Evolutionary conservation across 2,329 filamentous ascomycete genomes (phyloP).

Genomic region (Sporothrix humicola): DNA sequence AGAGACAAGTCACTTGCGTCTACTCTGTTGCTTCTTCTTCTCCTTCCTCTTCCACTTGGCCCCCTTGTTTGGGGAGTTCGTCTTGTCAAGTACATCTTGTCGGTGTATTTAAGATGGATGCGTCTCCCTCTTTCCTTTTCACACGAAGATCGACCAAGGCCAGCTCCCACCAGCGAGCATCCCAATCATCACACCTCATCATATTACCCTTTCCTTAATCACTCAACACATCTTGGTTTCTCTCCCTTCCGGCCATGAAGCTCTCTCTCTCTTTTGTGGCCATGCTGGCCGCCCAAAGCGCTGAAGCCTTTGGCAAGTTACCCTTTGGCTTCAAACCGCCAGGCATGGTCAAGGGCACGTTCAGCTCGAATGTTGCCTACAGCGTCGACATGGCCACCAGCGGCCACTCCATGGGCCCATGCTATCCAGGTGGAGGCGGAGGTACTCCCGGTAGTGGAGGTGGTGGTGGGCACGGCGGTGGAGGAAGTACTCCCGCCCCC

Average conservation of each 20-base stretch:
- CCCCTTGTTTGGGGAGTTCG: background rate
- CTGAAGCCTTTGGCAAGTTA: background rate
- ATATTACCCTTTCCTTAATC: background rate
- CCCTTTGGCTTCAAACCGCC: background rate
- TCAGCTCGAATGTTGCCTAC: slow-evolving; percentile 16
- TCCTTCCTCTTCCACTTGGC: background rate
- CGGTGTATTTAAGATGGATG: slow-evolving; percentile 13
- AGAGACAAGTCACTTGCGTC: background rate
- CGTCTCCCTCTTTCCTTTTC: background rate
- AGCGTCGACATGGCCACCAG: slow-evolving; percentile 24
- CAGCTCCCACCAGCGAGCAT: background rate
- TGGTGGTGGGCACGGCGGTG: background rate
- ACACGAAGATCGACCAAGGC: background rate
- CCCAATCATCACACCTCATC: background rate
- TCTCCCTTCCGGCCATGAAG: background rate
- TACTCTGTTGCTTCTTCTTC: background rate
- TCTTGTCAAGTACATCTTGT: background rate
- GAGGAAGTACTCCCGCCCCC: background rate
- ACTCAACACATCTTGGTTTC: too few species aligned
- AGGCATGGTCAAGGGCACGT: slow-evolving; percentile 29
- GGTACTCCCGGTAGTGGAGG: background rate
- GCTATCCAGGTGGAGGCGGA: background rate
- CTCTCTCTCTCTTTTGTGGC: background rate
- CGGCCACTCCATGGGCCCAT: slow-evolving; percentile 6
- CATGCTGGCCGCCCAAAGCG: background rate